A percentile compares a stretch with the other conserved stretches of the same genome.
These are phyloP conservation scores for Leptodermis oblonga DNA, from an alignment of 257 asterid species.

Conservation along the genomic window DNA sequence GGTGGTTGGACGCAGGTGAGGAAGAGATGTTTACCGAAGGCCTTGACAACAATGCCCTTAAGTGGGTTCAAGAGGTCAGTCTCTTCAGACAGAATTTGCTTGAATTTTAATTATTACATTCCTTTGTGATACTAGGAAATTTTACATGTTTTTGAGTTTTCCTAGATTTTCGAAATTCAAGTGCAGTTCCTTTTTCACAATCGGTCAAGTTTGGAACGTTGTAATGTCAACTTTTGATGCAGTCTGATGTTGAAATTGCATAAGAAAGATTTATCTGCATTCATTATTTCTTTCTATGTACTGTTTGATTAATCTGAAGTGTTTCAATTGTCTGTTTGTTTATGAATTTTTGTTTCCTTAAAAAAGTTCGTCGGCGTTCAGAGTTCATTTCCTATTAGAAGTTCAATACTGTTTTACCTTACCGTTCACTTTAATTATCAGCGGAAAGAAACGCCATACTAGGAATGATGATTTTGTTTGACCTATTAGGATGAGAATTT, in stretches of 20 bases:
- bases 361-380: background rate
- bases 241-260: background rate
- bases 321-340: slow-evolving; percentile 5
- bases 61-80: slow-evolving; percentile 48
- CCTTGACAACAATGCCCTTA: slow-evolving; percentile 44
- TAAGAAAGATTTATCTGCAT: background rate
- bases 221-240: background rate
- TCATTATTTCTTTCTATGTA: background rate
- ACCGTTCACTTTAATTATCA: background rate
- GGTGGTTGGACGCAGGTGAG: slow-evolving; percentile 15
- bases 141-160: background rate
- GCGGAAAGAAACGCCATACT: background rate
- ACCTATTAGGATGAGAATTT: background rate
- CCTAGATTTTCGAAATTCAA: background rate
- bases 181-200: background rate
- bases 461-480: background rate
- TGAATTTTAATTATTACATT: background rate
- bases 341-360: background rate
- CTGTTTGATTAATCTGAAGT: background rate
- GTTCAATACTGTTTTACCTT: background rate
- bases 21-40: slow-evolving; percentile 48
- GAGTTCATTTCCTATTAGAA: slow-evolving; percentile 1
- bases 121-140: background rate
- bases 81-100: background rate
- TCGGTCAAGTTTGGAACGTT: background rate